phyloP scores from a whole-genome alignment of 2,329 filamentous ascomycete species.

The Dactylonectria macrodidyma region DNA sequence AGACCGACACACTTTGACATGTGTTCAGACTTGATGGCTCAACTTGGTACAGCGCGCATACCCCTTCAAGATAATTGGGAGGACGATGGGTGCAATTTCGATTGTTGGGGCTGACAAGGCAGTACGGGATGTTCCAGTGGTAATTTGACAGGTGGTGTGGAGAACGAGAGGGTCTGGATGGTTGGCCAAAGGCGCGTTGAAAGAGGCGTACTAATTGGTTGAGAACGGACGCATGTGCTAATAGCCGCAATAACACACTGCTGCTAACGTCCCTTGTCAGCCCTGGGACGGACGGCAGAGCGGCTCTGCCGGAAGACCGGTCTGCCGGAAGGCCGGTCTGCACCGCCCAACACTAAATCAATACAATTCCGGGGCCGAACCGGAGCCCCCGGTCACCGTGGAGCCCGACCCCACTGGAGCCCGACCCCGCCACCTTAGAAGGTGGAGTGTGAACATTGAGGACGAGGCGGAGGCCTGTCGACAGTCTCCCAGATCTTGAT shows the following conservation, averaged over 20 bases:
- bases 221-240: conserved; percentile 1
- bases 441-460: background rate
- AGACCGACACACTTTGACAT: too few species aligned
- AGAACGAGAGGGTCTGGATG: too few species aligned
- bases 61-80: too few species aligned
- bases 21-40: too few species aligned
- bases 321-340: conserved; percentile 1
- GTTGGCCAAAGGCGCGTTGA: too few species aligned
- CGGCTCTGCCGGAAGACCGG: conserved; percentile 6
- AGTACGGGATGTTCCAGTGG: too few species aligned
- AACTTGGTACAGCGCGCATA: too few species aligned
- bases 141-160: too few species aligned
- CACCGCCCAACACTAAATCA: background rate
- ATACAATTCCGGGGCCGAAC: background rate
- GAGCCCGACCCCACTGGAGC: background rate
- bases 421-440: background rate
- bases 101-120: too few species aligned
- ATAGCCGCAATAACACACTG: background rate
- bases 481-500: conserved; percentile 1
- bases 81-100: too few species aligned
- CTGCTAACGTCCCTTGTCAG: background rate
- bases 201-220: too few species aligned
- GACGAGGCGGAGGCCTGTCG: background rate
- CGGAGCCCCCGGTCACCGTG: background rate
- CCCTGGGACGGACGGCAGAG: conserved; percentile 4